Percentiles rank a stretch among this genome's conserved stretches.
Conservation (phyloP, 116 monocot genomes). For the Phalaenopsis hybrid region DNA sequence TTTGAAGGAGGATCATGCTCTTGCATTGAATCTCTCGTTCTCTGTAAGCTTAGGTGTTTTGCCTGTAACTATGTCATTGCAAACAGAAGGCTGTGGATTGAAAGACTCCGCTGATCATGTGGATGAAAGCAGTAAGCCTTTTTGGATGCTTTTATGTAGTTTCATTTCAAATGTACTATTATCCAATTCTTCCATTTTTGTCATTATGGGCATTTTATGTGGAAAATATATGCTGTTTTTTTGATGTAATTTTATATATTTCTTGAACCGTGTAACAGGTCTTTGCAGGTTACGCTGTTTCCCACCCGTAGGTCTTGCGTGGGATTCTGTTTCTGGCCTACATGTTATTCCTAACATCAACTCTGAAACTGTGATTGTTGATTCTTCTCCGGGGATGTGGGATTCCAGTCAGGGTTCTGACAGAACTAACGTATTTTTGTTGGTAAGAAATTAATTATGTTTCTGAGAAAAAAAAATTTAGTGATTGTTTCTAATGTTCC, state of each 20-base stretch:
- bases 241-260: background rate
- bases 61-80: constrained; percentile 59
- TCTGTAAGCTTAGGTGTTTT: constrained; percentile 77
- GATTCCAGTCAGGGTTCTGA: constrained; percentile 42
- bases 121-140: constrained; percentile 64
- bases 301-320: constrained; percentile 82
- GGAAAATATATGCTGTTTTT: background rate
- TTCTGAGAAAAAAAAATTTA: background rate
- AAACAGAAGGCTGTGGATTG: constrained; percentile 81
- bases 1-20: constrained; percentile 78
- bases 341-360: constrained; percentile 72
- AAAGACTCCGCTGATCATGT: constrained; percentile 49
- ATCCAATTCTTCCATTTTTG: background rate
- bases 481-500: background rate
- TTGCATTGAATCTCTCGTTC: constrained; percentile 71
- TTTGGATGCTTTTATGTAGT: background rate
- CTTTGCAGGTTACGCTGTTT: constrained; percentile 89
- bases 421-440: constrained; percentile 53
- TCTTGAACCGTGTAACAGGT: constrained; percentile 31
- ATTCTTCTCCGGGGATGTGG: constrained; percentile 83
- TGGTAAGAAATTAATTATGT: constrained; percentile 37
- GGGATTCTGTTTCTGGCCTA: constrained; percentile 70
- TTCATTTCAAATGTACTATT: background rate
- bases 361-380: constrained; percentile 68
- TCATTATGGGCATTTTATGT: background rate